These are phyloP conservation scores for Apiotrichum siamense DNA, from an alignment of 1,284 basidiomycete species.

Conservation along the genomic window DNA sequence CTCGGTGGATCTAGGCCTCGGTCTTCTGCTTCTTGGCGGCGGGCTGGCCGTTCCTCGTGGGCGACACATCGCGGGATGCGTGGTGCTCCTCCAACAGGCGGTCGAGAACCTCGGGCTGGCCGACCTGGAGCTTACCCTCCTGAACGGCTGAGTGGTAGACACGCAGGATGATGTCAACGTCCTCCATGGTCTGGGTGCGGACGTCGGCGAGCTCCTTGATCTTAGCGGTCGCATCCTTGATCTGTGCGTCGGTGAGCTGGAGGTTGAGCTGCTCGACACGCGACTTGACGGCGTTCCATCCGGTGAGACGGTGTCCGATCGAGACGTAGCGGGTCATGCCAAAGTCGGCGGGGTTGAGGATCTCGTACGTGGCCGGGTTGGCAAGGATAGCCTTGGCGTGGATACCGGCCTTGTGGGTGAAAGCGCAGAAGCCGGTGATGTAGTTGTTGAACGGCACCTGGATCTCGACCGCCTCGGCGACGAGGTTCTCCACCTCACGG, in stretches of 20 bases:
- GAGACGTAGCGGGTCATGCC: constrained; percentile 96
- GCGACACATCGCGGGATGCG: constrained; percentile 23
- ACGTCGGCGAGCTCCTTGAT: constrained; percentile 99
- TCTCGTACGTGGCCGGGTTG: constrained; percentile 92
- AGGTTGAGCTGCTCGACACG: constrained; percentile 96
- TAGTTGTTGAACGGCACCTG: constrained; percentile 80
- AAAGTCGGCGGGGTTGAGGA: constrained; percentile 90
- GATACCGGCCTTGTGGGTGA: constrained; percentile 99
- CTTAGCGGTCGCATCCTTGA: constrained; percentile 98
- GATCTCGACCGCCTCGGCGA: constrained; percentile 97
- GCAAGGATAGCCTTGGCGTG: constrained; percentile 99
- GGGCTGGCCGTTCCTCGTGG: constrained; percentile 3
- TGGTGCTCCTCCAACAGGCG: constrained; percentile 58
- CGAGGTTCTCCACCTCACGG: constrained; percentile 97
- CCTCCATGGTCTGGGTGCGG: constrained; percentile 96
- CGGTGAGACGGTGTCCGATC: constrained; percentile 93
- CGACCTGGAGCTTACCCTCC: constrained; percentile 76
- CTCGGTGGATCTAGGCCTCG: constrained; percentile 1
- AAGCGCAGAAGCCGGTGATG: constrained; percentile 90
- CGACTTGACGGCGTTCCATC: constrained; percentile 99
- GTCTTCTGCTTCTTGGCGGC: constrained; percentile 16
- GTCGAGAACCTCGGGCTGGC: constrained; percentile 80
- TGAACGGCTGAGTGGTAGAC: constrained; percentile 88
- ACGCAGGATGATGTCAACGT: constrained; percentile 93
- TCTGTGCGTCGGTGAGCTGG: constrained; percentile 51